A percentile compares a stretch with the other conserved stretches of the same genome.
phyloP scores from a whole-genome alignment of 345 rosid species.

The Crucihimalaya himalaica region DNA sequence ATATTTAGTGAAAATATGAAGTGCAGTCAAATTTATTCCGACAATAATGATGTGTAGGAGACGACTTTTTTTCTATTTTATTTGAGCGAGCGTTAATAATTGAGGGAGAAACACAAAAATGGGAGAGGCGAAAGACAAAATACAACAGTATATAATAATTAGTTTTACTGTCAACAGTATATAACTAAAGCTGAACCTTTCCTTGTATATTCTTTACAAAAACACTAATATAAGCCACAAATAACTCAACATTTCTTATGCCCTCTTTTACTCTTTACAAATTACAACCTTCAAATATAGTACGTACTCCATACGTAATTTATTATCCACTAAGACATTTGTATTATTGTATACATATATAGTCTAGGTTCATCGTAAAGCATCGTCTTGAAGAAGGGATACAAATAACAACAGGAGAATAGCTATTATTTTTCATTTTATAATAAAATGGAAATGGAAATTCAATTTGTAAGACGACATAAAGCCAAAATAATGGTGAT shows the following conservation, averaged over 20 bases:
- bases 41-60: conserved; percentile 17
- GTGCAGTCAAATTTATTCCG: background rate
- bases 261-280: conserved; percentile 4
- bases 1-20: background rate
- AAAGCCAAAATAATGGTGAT: background rate
- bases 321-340: background rate
- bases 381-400: background rate
- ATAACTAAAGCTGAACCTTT: background rate
- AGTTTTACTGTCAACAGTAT: background rate
- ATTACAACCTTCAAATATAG: background rate
- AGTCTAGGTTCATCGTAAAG: background rate
- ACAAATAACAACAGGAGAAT: background rate
- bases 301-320: background rate
- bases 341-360: conserved; percentile 5
- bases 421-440: background rate
- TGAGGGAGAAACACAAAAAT: conserved; percentile 5
- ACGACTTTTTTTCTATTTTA: conserved; percentile 18
- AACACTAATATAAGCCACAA: background rate
- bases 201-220: background rate
- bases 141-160: background rate
- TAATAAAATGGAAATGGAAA: background rate
- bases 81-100: conserved; percentile 15
- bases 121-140: conserved; percentile 1
- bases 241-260: conserved; percentile 10
- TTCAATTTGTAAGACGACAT: background rate